phyloP scores from a whole-genome alignment of 129 eudicot species.

The Tanacetum coccineum region DNA sequence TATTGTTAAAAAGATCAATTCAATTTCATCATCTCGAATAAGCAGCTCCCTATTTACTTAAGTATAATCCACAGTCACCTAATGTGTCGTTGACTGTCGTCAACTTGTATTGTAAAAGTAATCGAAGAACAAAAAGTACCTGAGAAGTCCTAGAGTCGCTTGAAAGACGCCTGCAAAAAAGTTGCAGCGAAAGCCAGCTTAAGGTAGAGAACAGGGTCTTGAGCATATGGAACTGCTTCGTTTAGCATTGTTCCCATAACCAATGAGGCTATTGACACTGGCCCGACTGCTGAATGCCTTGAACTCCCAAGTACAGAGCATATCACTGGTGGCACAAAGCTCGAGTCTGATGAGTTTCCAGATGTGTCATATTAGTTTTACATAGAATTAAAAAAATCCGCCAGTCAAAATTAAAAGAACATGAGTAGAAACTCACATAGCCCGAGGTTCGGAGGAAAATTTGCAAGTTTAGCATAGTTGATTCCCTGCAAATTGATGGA shows the following conservation, averaged over 20 bases:
- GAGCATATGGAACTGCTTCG: constrained; percentile 58
- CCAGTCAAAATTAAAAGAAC: not conserved
- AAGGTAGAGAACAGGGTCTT: constrained; percentile 70
- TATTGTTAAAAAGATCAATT: too few relatives aligned
- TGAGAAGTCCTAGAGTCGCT: constrained; percentile 77
- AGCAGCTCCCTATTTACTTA: too few relatives aligned
- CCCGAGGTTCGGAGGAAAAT: constrained; percentile 92
- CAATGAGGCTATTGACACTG: constrained; percentile 93
- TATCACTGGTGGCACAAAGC: constrained; percentile 96
- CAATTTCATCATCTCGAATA: too few relatives aligned
- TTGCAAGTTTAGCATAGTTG: constrained; percentile 98
- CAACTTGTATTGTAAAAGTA: too few relatives aligned
- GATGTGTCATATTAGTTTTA: constrained; percentile 1
- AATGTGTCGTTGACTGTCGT: too few relatives aligned
- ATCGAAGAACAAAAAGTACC: constrained; percentile 36
- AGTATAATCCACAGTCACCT: not conserved
- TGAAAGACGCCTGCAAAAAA: constrained; percentile 91
- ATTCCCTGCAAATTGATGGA: constrained; percentile 56
- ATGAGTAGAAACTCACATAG: constrained; percentile 54
- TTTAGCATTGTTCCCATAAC: constrained; percentile 98
- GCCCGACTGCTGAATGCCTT: constrained; percentile 88
- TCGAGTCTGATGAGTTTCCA: constrained; percentile 60
- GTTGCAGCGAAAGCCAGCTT: constrained; percentile 90
- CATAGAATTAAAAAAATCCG: too few relatives aligned
- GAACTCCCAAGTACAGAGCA: constrained; percentile 95